Evolutionary conservation across 1,139 yeast genomes (phyloP), one percentile per base, ranked within the genome.

Genomic region (Candida labiduridarum): DNA sequence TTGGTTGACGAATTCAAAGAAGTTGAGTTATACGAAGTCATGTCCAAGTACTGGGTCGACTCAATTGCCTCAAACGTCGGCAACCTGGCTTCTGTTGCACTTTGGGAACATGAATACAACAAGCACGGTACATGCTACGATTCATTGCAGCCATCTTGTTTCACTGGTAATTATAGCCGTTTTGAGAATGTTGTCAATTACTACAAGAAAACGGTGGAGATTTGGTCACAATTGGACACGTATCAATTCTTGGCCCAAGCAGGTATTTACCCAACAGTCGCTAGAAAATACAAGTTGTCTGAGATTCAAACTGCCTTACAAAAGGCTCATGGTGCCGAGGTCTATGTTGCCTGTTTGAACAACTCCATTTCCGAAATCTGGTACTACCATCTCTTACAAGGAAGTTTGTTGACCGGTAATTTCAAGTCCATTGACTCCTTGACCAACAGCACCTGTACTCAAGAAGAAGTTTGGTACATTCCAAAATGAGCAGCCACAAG

Each of bases 61-160:
- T 68, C 70, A 49, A 68, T 55, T 25, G 65, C 62, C 52, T 66
- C 72, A 39, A 70, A 71, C 51, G 76, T 71, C 22, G 64, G 62
- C 12, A 59, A 60, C 49, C 66, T 61, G 22, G 64, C 67, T 4
- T 55, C 60, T 44, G 55, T 57, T 18, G 60, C 64, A 31, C 64
- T 74, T 50, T 74, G 79, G 79, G 64, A 64, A 47, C 79, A 74
- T 55, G 78, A 74, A 57, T 74, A 64, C 59, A 73, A 74, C 62
- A 74, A 72, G 59, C 79, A 74, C 55, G 79, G 72, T 41, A 73
- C 79, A n/a, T 74, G 79, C 59, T 70, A 73, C 72, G 70, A 70
- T 55, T 72, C 78, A 9, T 61, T 74, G 47, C 56, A 59, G 44
- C 78, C 78, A 29, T 47, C 59, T 19, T 74, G 79, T 58, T 73